Evolutionary conservation across 495 filamentous ascomycete genomes (phyloP).

Genomic region (Penicillium herquei): DNA sequence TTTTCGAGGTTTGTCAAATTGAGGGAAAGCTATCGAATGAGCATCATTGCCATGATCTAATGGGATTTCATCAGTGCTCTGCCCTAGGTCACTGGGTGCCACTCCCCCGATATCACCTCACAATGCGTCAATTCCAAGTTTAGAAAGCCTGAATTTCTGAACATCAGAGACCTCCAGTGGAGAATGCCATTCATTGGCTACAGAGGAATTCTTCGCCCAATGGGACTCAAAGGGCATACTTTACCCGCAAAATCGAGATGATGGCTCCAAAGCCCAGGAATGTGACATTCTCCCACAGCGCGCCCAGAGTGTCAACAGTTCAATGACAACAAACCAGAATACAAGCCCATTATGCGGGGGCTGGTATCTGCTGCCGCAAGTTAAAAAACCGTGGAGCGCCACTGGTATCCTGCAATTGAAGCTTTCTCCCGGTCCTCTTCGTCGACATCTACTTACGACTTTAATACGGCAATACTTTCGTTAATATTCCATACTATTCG

Average conservation of each 20-base stretch:
- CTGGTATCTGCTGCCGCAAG: slow-evolving; percentile 4
- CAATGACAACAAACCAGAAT: slow-evolving; percentile 19
- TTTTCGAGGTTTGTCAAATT: not conserved
- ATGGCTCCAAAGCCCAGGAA: slow-evolving; percentile 18
- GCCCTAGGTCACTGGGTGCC: too few species aligned
- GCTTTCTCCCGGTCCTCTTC: slow-evolving; percentile 4
- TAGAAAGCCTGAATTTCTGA: not conserved
- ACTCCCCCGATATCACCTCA: too few species aligned
- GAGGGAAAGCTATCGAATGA: not conserved
- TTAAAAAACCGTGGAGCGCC: slow-evolving; percentile 27
- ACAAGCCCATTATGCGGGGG: slow-evolving; percentile 13
- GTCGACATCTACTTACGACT: slow-evolving; percentile 1
- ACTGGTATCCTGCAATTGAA: slow-evolving; percentile 6
- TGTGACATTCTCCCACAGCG: slow-evolving; percentile 25
- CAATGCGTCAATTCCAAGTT: not conserved
- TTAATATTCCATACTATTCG: slow-evolving; percentile 12
- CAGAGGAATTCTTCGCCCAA: slow-evolving; percentile 13
- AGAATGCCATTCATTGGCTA: not conserved
- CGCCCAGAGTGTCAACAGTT: slow-evolving; percentile 11
- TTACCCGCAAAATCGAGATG: slow-evolving; percentile 4
- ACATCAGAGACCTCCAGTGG: not conserved
- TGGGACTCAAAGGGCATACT: slow-evolving; percentile 3
- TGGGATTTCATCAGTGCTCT: too few species aligned
- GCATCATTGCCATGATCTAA: too few species aligned
- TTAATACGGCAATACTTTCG: slow-evolving; percentile 12